Conservation (phyloP, 768 basidiomycete genomes). For the Sarcodon sp. region DNA sequence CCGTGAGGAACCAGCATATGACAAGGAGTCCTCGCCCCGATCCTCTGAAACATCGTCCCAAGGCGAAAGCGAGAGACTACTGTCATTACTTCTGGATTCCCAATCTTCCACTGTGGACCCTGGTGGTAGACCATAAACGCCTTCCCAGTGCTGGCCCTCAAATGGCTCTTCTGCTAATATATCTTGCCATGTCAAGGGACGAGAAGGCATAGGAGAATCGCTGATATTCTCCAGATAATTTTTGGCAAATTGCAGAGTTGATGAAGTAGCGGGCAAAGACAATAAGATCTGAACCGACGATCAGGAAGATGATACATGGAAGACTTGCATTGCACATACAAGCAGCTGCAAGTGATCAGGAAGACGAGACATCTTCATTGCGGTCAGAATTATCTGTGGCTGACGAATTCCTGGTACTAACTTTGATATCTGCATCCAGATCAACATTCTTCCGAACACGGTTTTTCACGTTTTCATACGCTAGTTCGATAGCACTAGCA, state of each 20-base stretch:
- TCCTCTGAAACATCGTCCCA: slow-evolving; percentile 19
- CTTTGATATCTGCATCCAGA: slow-evolving; percentile 57
- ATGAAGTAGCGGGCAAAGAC: slow-evolving; percentile 34
- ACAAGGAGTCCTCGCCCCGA: slow-evolving; percentile 6
- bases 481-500: slow-evolving; percentile 44
- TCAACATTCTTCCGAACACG: slow-evolving; percentile 36
- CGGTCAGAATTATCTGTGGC: slow-evolving; percentile 2
- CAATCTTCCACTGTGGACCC: slow-evolving; percentile 31
- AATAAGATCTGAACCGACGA: not conserved
- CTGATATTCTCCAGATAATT: slow-evolving; percentile 31
- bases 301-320: not conserved
- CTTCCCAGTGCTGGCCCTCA: slow-evolving; percentile 80
- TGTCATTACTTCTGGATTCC: slow-evolving; percentile 37
- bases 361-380: slow-evolving; percentile 37
- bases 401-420: slow-evolving; percentile 11
- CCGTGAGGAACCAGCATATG: slow-evolving; percentile 7
- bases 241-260: slow-evolving; percentile 42
- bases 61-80: slow-evolving; percentile 57
- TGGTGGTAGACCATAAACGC: slow-evolving; percentile 43
- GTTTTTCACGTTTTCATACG: slow-evolving; percentile 37
- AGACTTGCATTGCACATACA: slow-evolving; percentile 23
- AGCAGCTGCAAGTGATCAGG: slow-evolving; percentile 67
- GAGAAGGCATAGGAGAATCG: slow-evolving; percentile 26
- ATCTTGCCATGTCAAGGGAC: slow-evolving; percentile 57
- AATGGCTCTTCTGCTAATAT: slow-evolving; percentile 76